phyloP scores from a whole-genome alignment of 371 early-diverging fungal genomes.

The Cladochytrium tenue region DNA sequence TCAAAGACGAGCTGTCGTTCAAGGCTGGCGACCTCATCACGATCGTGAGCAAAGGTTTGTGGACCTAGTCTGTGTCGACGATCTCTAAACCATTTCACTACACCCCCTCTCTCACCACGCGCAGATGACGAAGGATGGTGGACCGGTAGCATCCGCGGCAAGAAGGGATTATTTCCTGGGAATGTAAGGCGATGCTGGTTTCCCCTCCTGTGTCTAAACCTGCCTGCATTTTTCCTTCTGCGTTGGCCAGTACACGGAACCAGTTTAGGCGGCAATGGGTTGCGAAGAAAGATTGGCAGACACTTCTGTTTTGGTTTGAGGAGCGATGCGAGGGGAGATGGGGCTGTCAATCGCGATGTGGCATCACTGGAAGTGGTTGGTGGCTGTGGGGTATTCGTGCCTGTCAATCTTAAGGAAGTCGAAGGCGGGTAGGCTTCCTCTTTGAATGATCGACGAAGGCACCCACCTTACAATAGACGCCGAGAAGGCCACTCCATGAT shows the following conservation, averaged over 20 bases:
- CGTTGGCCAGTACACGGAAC: background rate
- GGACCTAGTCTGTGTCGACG: too few relatives aligned
- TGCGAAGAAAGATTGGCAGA: too few relatives aligned
- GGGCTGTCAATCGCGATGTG: too few relatives aligned
- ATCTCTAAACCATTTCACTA: background rate
- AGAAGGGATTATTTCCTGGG: conserved; percentile 83
- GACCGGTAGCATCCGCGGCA: conserved; percentile 66
- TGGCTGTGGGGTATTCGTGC: too few relatives aligned
- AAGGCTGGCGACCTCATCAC: conserved; percentile 48
- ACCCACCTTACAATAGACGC: too few relatives aligned
- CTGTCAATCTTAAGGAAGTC: too few relatives aligned
- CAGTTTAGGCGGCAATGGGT: background rate
- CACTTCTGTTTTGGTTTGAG: too few relatives aligned
- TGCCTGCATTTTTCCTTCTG: background rate
- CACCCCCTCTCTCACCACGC: background rate
- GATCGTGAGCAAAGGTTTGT: conserved; percentile 36
- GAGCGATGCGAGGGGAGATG: too few relatives aligned
- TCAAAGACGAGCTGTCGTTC: conserved; percentile 47
- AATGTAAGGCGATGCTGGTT: conserved; percentile 47
- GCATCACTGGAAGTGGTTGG: too few relatives aligned
- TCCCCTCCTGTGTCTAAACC: background rate
- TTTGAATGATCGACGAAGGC: too few relatives aligned
- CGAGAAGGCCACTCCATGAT: too few relatives aligned
- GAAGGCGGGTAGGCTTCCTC: too few relatives aligned
- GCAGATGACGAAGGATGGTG: conserved; percentile 50